phyloP scores from a whole-genome alignment of 148 eudicot species.

The Arctostaphylos glauca region DNA sequence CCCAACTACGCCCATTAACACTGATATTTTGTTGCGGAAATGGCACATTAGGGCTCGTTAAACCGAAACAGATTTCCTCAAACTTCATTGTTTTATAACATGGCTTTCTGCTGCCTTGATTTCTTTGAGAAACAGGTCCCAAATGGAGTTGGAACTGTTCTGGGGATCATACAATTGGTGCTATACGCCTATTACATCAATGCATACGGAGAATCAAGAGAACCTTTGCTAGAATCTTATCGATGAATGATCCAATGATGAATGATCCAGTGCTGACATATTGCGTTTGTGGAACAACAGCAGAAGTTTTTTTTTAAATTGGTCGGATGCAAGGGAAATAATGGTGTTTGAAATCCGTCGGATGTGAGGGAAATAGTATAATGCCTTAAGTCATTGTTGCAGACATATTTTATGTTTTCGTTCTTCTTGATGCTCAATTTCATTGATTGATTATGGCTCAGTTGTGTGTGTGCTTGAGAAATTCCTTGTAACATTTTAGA shows the following conservation, averaged over 20 bases:
- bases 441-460: neutral
- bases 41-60: neutral
- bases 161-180: slow-evolving; percentile 40
- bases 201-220: slow-evolving; percentile 22
- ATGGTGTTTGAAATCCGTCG: neutral
- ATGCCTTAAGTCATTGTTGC: neutral
- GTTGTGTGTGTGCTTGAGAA: neutral
- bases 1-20: neutral
- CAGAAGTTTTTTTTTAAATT: neutral
- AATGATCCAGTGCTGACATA: neutral
- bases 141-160: slow-evolving; percentile 45
- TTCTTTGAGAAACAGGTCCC: slow-evolving; percentile 34
- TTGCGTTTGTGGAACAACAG: too few species aligned
- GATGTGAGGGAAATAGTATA: neutral
- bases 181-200: slow-evolving; percentile 39
- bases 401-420: neutral
- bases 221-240: slow-evolving; percentile 35
- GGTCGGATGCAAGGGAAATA: neutral
- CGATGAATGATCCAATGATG: neutral
- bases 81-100: neutral
- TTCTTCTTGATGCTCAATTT: neutral
- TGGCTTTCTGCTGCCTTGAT: slow-evolving; percentile 1
- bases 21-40: neutral
- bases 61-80: neutral
- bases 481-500: neutral